Conservation (phyloP, 257 asterid genomes). For the Cruciata laevipes region DNA sequence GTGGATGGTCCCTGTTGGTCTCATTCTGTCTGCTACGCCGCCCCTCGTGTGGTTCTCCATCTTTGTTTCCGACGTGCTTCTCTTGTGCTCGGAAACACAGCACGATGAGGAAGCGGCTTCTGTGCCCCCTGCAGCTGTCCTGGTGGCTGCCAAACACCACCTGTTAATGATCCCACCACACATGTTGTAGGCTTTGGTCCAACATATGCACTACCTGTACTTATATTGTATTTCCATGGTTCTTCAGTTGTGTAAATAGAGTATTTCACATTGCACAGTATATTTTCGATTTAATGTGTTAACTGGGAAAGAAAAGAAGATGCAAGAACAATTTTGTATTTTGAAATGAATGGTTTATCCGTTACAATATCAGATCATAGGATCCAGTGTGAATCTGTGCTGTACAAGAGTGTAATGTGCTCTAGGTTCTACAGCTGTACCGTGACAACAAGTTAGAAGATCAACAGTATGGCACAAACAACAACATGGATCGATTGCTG, state of each 20-base stretch:
- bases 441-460: neutral
- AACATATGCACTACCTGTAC: neutral
- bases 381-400: neutral
- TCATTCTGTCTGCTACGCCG: constrained; percentile 36
- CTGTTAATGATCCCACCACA: neutral
- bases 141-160: neutral
- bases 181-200: neutral
- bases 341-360: neutral
- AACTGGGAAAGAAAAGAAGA: neutral
- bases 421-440: neutral
- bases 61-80: constrained; percentile 25
- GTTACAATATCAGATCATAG: neutral
- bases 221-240: neutral
- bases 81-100: neutral
- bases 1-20: constrained; percentile 62
- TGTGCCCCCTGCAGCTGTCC: neutral
- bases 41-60: constrained; percentile 22
- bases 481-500: neutral
- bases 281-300: neutral
- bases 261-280: neutral
- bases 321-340: neutral
- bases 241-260: neutral
- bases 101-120: neutral
- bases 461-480: neutral
- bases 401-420: neutral